These are phyloP conservation scores for Hymenoscyphus fraxineus DNA, from an alignment of 2,329 filamentous ascomycete species.

Conservation along the genomic window DNA sequence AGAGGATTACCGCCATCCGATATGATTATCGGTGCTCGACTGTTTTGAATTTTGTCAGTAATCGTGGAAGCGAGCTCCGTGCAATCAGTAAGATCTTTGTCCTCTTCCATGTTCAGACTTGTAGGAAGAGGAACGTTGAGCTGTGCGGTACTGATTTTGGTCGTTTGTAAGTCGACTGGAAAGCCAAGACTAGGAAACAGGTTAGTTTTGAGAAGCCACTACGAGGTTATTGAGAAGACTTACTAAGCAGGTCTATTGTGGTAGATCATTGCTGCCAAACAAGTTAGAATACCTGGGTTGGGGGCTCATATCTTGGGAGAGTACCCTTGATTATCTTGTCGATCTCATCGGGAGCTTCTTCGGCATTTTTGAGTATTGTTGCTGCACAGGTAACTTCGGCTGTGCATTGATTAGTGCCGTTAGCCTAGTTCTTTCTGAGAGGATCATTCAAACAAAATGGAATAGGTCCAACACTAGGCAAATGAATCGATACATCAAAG, in stretches of 20 bases:
- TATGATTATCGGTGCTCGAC: neutral
- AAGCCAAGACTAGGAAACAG: constrained; percentile 4
- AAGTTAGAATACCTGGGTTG: neutral
- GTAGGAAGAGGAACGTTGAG: constrained; percentile 23
- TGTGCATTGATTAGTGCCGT: neutral
- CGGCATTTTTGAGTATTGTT: constrained; percentile 12
- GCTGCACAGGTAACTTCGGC: constrained; percentile 17
- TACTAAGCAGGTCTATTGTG: constrained; percentile 12
- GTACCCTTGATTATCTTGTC: constrained; percentile 19
- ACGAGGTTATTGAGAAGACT: neutral
- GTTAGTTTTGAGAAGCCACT: neutral
- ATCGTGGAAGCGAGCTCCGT: constrained; percentile 43
- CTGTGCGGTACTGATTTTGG: constrained; percentile 21
- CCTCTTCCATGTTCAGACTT: constrained; percentile 17
- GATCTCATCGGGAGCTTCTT: constrained; percentile 17
- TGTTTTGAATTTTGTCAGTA: constrained; percentile 49
- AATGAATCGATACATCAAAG: neutral
- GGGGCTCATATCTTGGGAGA: neutral
- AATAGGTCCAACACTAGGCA: neutral
- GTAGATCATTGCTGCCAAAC: constrained; percentile 13
- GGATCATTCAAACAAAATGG: neutral
- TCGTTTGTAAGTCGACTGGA: constrained; percentile 9
- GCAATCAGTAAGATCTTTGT: constrained; percentile 35
- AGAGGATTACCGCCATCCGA: neutral
- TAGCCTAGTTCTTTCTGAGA: neutral